Base-by-base conservation (phyloP, 192 early-diverging fungal species). In the Dissophora ornata region DNA sequence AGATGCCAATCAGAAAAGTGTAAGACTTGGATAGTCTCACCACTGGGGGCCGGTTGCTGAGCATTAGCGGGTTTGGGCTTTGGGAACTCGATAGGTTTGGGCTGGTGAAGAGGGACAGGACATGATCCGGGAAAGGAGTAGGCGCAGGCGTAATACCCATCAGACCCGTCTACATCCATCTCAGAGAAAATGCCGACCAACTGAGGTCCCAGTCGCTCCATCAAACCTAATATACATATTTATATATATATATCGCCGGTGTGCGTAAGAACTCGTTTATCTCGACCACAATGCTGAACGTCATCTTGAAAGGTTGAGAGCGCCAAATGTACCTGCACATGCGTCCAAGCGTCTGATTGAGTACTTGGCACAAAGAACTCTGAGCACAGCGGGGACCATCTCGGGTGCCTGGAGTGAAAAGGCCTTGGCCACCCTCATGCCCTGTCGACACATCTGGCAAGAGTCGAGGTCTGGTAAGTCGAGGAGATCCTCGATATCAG, bases 1-100 rank as follows among this genome's bases (percentile, higher is more conserved):
- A 84, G 69, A 59, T 86, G 85, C 85, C 85, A 86, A 48, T 86
- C 85, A n/a, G 81, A 82, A 33, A 86, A 80, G 36, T 86, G 85
- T 3, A 86, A 50, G 15, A 86, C 70, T 8, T 81, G 78, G 13
- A 85, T 74, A n/a, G 66, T 70, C 47, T 79, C 47, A 18, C 69
- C 78, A 51, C 68, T 75, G 1, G 74, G 68, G 3, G 62, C 15
- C 5, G 67, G 79, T 34, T 52, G 56, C 19, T 47, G 52, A 9
- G 67, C 65, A 42, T 71, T 63, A 24, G 25, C 47, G 22, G 85
- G 85, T 32, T 84, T 86, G 3, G 80, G 57, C 44, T 82, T 84
- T 7, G 85, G 82, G 55, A 86, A 86, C 15, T 41, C 44, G 21
- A 82, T 46, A 15, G 62, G 44, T 41, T 60, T 32, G 6, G 73